Evolutionary conservation across 2,329 filamentous ascomycete genomes (phyloP), one percentile per base, ranked within the genome.

Genomic region (Ceratocystis lukuohia): DNA sequence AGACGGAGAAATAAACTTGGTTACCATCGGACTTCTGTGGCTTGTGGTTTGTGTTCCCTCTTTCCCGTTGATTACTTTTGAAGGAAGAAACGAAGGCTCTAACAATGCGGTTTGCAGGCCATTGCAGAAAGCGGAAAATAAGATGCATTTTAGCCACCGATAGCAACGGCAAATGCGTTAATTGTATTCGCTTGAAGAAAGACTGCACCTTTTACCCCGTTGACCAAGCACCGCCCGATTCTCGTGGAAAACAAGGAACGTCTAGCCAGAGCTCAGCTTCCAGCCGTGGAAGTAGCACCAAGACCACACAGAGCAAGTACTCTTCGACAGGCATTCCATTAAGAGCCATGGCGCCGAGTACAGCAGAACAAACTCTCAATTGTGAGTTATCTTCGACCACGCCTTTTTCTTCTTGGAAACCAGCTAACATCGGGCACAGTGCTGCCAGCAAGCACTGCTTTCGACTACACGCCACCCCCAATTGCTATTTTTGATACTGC

Each of bases 131-230:
- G 74, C 87, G 93, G 71, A 97, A 97, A 77, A 97, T 97, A 69
- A 83, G 93, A 76, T 97, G 93, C 75, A 84, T 96, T 64, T 82
- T 90, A 56, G 85, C 84, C 62, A 85, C 86, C 69, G 90, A 95
- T 71, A 74, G 80, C 8, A 84, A 89, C 72, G 86, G 86, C 59
- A 86, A 91, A 70, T 97, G 93, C 76, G 84, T 88, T 70, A 96
- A 96, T 77, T 97, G 93, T 76, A 96, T 96, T 72, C 86, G 91
- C 61, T 78, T 97, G 73, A 95, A 95, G 76, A 96, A 96, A 73
- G 91, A 96, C 70, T 97, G 93, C 76, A 90, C 88, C 73, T 97
- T 96, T 76, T 89, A 87, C 71, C 89, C 92, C 0, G 92, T 96
- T 25, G 91, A 96, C 70, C 89, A 84, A 70, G 84, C 82, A 30